These are phyloP conservation scores for Pharnaceum exiguum DNA, from an alignment of 148 eudicot genomes.

Conservation along the genomic window DNA sequence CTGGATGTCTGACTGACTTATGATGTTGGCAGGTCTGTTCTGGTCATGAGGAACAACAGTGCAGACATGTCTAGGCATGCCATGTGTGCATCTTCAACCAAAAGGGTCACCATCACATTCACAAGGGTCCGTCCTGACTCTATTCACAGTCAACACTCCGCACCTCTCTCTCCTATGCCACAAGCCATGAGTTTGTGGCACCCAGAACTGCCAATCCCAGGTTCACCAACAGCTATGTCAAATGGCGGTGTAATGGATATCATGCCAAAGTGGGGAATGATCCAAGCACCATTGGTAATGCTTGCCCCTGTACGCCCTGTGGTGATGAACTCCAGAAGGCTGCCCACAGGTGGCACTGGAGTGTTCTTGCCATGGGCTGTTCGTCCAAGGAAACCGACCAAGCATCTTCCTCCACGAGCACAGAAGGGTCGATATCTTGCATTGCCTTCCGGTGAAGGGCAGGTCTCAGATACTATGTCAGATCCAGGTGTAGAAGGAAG, in stretches of 20 bases:
- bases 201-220: constrained; percentile 49
- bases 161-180: constrained; percentile 31
- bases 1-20: background rate
- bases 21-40: constrained; percentile 53
- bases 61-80: constrained; percentile 82
- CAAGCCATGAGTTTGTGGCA: constrained; percentile 73
- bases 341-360: constrained; percentile 73
- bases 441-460: constrained; percentile 32
- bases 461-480: constrained; percentile 38
- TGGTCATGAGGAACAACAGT: constrained; percentile 94
- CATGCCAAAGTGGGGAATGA: constrained; percentile 63
- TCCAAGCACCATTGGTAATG: constrained; percentile 63
- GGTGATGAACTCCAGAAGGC: constrained; percentile 42
- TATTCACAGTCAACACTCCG: constrained; percentile 24
- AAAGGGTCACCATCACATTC: constrained; percentile 73
- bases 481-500: constrained; percentile 45
- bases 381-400: constrained; percentile 57
- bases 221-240: constrained; percentile 25
- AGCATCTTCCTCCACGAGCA: constrained; percentile 89
- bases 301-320: constrained; percentile 55
- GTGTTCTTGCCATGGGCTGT: constrained; percentile 89
- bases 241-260: constrained; percentile 36
- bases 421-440: constrained; percentile 56
- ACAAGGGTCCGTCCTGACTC: constrained; percentile 57
- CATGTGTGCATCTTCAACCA: constrained; percentile 77